phyloP scores from a whole-genome alignment of 257 asterid species.

The Perilla frutescens region DNA sequence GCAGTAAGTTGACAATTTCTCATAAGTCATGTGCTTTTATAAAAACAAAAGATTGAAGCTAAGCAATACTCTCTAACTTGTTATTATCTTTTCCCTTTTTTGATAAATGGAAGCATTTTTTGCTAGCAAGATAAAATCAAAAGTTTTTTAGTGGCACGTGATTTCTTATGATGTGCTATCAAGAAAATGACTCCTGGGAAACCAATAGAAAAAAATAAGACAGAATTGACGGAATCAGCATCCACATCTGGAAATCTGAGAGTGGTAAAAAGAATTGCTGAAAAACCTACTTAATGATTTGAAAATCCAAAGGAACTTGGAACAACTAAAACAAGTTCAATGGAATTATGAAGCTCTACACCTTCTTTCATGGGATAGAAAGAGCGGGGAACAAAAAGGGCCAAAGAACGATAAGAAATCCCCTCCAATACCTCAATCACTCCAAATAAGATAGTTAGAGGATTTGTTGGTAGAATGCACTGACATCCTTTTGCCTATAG shows the following conservation, averaged over 20 bases:
- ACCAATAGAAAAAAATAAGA: background rate
- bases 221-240: background rate
- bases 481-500: no score
- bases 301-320: background rate
- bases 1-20: background rate
- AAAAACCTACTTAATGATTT: background rate
- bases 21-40: background rate
- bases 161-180: background rate
- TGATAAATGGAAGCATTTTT: background rate
- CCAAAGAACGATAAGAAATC: no score
- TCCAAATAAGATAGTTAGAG: no score
- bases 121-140: background rate
- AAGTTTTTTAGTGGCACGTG: no score
- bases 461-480: background rate
- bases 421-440: no score
- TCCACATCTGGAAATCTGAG: background rate
- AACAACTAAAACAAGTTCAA: background rate
- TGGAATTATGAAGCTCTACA: no score
- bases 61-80: background rate
- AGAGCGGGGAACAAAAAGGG: no score
- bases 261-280: constrained; percentile 3
- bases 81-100: background rate
- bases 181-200: background rate
- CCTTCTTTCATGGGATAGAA: no score
- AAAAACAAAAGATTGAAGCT: background rate